Conservation (phyloP, 2,329 filamentous ascomycete genomes). For the Clonostachys chloroleuca region DNA sequence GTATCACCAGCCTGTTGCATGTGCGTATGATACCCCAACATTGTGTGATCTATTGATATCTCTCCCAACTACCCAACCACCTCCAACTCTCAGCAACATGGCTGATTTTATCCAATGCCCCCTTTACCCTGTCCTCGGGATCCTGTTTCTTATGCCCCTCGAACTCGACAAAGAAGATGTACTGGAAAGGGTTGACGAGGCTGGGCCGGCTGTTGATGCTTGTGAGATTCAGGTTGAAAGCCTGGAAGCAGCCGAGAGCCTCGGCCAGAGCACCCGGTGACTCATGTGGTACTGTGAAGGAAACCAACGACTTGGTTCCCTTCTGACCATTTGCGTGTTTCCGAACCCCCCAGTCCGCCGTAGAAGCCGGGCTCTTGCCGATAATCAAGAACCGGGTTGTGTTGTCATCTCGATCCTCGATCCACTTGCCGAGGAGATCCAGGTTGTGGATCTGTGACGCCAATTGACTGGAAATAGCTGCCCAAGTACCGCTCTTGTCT, state of each 20-base stretch:
- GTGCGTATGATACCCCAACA: conserved; percentile 4
- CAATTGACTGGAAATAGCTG: conserved; percentile 73
- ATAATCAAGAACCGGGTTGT: conserved; percentile 76
- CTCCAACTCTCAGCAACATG: conserved; percentile 57
- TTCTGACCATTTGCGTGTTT: background rate
- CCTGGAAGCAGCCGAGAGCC: conserved; percentile 74
- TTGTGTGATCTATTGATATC: conserved; percentile 8
- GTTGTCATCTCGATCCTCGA: conserved; percentile 73
- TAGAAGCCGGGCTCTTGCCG: conserved; percentile 21
- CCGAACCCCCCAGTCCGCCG: background rate
- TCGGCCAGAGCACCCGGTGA: conserved; percentile 79
- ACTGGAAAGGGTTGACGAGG: conserved; percentile 73
- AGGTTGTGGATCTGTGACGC: conserved; percentile 67
- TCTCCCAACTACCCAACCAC: conserved; percentile 67
- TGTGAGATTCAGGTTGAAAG: conserved; percentile 73
- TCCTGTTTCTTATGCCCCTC: conserved; percentile 53
- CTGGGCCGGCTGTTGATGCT: conserved; percentile 87
- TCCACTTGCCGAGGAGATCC: conserved; percentile 62
- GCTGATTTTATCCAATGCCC: conserved; percentile 54
- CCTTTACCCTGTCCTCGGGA: conserved; percentile 51
- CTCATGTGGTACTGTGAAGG: conserved; percentile 77
- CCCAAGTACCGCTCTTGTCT: conserved; percentile 53
- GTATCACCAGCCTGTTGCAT: background rate
- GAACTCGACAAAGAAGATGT: conserved; percentile 94
- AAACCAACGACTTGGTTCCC: conserved; percentile 67